These are phyloP conservation scores for Tolypocladium paradoxum DNA, from an alignment of 2,329 filamentous ascomycete species.

Conservation along the genomic window DNA sequence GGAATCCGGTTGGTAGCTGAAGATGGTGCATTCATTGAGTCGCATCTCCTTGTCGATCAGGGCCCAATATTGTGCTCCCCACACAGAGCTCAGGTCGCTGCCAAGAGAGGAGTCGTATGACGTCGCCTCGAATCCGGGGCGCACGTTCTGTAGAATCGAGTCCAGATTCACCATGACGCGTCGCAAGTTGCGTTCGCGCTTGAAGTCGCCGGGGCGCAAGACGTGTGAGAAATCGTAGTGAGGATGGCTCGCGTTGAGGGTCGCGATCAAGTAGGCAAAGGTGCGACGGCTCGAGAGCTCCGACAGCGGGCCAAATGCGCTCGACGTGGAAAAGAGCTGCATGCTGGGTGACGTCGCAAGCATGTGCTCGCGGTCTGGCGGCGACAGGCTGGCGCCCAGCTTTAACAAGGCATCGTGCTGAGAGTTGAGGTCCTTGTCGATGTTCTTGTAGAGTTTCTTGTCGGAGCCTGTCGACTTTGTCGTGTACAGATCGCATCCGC, in stretches of 20 bases:
- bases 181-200: conserved; percentile 68
- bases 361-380: conserved; percentile 64
- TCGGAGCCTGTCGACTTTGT: conserved; percentile 92
- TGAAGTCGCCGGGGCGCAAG: conserved; percentile 80
- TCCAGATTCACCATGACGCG: conserved; percentile 81
- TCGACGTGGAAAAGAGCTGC: conserved; percentile 62
- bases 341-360: conserved; percentile 52
- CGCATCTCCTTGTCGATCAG: conserved; percentile 92
- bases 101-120: conserved; percentile 30
- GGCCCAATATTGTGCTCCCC: conserved; percentile 87
- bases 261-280: conserved; percentile 93
- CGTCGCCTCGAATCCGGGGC: conserved; percentile 46
- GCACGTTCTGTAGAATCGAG: conserved; percentile 75
- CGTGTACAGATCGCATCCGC: conserved; percentile 92
- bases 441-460: conserved; percentile 94
- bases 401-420: conserved; percentile 84
- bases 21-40: conserved; percentile 77
- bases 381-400: conserved; percentile 77
- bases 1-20: conserved; percentile 79
- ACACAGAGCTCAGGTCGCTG: conserved; percentile 48
- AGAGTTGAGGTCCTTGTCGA: conserved; percentile 81
- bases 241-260: conserved; percentile 81
- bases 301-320: conserved; percentile 83
- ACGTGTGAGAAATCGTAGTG: conserved; percentile 96
- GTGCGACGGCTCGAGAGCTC: conserved; percentile 82